Percentiles rank a stretch among this genome's conserved stretches.
Conservation (phyloP, 202 grass and related monocot genomes). For the Dendrocalamus latiflorus region DNA sequence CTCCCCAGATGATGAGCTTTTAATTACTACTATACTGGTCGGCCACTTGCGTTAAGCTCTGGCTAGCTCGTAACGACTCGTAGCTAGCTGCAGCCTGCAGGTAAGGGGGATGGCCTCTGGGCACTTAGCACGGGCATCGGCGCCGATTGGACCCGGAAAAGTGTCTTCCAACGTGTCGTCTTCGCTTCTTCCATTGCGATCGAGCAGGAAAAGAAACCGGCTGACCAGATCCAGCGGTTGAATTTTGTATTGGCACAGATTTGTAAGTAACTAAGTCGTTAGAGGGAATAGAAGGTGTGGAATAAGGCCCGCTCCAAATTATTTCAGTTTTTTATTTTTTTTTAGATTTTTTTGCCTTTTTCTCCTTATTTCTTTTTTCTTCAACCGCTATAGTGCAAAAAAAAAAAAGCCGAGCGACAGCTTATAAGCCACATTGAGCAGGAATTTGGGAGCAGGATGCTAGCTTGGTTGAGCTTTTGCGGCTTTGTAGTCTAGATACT, state of each 20-base stretch:
- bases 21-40: background rate
- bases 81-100: background rate
- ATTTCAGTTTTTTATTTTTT: too few relatives aligned
- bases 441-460: too few relatives aligned
- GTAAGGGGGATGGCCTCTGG: background rate
- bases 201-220: background rate
- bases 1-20: background rate
- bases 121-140: background rate
- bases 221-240: background rate
- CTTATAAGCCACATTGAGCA: too few relatives aligned
- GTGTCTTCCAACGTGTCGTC: background rate
- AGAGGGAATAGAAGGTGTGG: background rate
- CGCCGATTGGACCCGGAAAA: slow-evolving; percentile 13
- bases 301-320: too few relatives aligned
- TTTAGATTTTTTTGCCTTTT: too few relatives aligned
- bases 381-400: too few relatives aligned
- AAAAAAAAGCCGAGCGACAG: too few relatives aligned
- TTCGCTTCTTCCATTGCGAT: background rate
- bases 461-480: too few relatives aligned
- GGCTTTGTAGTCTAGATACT: too few relatives aligned
- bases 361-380: too few relatives aligned
- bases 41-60: slow-evolving; percentile 12
- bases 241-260: background rate
- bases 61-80: background rate
- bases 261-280: background rate